Conservation (phyloP, 441 rosid species). For the Pelargonium fulgidum region DNA sequence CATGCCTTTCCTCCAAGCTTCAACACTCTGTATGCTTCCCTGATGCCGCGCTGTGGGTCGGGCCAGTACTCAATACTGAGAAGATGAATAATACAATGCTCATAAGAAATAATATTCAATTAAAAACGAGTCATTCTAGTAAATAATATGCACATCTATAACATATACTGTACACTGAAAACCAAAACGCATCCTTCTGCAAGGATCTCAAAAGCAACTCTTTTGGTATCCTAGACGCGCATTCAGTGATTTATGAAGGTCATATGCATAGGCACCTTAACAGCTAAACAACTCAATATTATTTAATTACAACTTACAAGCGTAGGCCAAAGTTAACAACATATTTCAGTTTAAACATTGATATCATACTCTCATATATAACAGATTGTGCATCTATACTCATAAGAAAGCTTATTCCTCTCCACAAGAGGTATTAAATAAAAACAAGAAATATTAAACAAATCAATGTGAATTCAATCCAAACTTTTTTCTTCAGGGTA, state of each 20-base stretch:
- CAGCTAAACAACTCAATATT: too few species aligned
- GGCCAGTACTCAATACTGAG: constrained; percentile 97
- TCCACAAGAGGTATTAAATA: background rate
- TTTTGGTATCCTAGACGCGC: too few species aligned
- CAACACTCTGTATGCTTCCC: constrained; percentile 89
- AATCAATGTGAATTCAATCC: background rate
- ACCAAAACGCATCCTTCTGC: background rate
- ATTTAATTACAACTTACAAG: too few species aligned
- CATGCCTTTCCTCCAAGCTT: constrained; percentile 93
- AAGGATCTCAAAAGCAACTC: too few species aligned
- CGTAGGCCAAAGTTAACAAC: too few species aligned
- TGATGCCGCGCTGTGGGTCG: constrained; percentile 89
- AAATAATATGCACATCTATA: background rate
- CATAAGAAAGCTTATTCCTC: background rate
- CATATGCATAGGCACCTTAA: too few species aligned
- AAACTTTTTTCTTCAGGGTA: background rate
- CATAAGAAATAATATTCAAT: constrained; percentile 15
- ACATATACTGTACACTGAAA: background rate
- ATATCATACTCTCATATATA: too few species aligned
- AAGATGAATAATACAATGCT: constrained; percentile 9
- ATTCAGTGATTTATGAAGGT: too few species aligned
- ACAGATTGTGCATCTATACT: too few species aligned
- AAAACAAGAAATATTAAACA: background rate
- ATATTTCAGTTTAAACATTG: too few species aligned
- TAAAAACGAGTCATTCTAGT: background rate